Base-by-base conservation (phyloP, 176 grass and related monocot species). In the Juncus effusus region DNA sequence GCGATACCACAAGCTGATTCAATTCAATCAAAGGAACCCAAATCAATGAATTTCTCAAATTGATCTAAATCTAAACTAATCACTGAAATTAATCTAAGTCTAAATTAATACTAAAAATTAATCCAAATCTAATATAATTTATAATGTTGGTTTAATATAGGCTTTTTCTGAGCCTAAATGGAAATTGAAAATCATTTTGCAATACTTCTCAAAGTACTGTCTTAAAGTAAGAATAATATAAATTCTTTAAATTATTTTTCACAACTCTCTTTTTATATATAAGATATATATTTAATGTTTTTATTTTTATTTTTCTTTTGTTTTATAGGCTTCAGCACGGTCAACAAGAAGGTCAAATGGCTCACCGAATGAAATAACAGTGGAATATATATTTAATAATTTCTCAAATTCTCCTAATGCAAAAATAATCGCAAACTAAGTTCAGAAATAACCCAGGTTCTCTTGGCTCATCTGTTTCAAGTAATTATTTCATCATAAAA, bases 401-500 rank as follows among this genome's bases (percentile, higher is more conserved):
- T 91, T 96, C 76, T 88, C 64, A 68, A 83, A 76, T 7, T 38
- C 55, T 4, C 51, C 71, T 69, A 79, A 69, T 6, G 36, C 87
- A 76, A 86, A 86, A 76, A 61, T 53, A 61, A 82, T 86, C 69
- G 85, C 61, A 96, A 79, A 67, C 78, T 88, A 67, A 60, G 77
- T 77, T 60, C 85, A 60, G 71, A 87, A 79, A 81, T 79, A 51
- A 79, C 61, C 10, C 82, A 81, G 63, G 70, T 88, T 62, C 92
- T 96, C 39, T 74, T 96, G 76, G 79, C 85, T 39, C 87, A 96
- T 79, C 82, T 88, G 0, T 96, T 91, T 76, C 87, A 86, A 87
- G 92, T 90, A 79, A 56, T 80, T 8, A 59, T 55, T 58, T 41
- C 45, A 53, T 10, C n/a, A n/a, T n/a, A n/a, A 51, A 45, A 3